Evolutionary conservation across 495 filamentous ascomycete genomes (phyloP).

Genomic region (Margaritispora aquatica): DNA sequence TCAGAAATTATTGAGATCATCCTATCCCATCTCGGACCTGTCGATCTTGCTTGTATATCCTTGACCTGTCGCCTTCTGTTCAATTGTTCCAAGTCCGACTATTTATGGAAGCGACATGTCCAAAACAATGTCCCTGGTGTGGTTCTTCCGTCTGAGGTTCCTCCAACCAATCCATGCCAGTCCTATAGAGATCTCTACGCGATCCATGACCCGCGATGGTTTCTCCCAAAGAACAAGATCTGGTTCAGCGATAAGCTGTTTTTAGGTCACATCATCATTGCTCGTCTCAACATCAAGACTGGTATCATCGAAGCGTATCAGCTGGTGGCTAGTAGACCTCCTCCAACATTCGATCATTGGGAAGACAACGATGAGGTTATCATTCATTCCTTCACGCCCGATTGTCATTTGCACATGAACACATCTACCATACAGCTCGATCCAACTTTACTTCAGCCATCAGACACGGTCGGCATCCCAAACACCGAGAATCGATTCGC

Average conservation of each 20-base stretch:
- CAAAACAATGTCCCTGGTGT: conserved; percentile 53
- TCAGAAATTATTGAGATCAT: conserved; percentile 58
- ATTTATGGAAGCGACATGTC: conserved; percentile 57
- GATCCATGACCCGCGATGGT: conserved; percentile 77
- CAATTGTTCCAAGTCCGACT: conserved; percentile 45
- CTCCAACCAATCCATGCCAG: conserved; percentile 45
- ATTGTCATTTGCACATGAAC: conserved; percentile 61
- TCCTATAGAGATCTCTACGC: conserved; percentile 65
- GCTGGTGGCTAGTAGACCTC: conserved; percentile 56
- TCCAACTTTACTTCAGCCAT: conserved; percentile 8
- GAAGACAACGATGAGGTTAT: conserved; percentile 58
- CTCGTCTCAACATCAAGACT: conserved; percentile 62
- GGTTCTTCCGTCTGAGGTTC: too few relatives aligned
- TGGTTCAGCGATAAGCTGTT: conserved; percentile 78
- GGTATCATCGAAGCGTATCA: conserved; percentile 80
- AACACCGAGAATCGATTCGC: conserved; percentile 23
- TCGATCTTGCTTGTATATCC: conserved; percentile 49
- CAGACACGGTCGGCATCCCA: neutral
- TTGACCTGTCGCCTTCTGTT: conserved; percentile 49
- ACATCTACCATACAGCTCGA: conserved; percentile 60
- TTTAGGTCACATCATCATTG: conserved; percentile 63
- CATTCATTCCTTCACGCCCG: conserved; percentile 67
- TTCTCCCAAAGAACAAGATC: conserved; percentile 68
- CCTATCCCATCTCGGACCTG: conserved; percentile 50
- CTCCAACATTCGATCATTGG: conserved; percentile 53